Evolutionary conservation across 2,329 filamentous ascomycete species (phyloP).

Genomic region (Pestalotiopsis sp.): DNA sequence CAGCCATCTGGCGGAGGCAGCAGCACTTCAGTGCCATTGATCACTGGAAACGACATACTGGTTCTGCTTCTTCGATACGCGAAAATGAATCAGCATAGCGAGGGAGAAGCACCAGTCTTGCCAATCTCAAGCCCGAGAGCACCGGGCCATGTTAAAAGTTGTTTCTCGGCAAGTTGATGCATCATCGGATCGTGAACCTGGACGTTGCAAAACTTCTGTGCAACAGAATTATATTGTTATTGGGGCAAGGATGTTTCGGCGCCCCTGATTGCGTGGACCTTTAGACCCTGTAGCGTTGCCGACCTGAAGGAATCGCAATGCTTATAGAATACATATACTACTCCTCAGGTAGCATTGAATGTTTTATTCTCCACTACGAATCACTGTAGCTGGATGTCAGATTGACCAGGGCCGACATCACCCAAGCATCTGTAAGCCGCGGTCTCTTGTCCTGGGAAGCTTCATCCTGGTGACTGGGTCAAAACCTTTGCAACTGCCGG

Average conservation of each 20-base stretch:
- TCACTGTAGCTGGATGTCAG: neutral
- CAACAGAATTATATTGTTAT: neutral
- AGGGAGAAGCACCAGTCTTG: too few relatives aligned
- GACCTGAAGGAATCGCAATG: neutral
- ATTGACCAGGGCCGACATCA: too few relatives aligned
- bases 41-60: conserved; percentile 4
- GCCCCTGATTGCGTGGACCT: neutral
- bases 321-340: neutral
- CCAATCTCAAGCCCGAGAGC: too few relatives aligned
- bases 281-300: neutral
- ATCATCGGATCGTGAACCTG: neutral
- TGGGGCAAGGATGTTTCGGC: neutral
- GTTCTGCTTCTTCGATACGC: neutral
- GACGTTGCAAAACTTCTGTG: neutral
- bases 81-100: too few relatives aligned
- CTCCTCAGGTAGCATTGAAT: neutral
- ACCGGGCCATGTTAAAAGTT: neutral
- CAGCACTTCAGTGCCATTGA: conserved; percentile 7
- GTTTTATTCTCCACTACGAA: neutral
- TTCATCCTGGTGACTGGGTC: too few relatives aligned
- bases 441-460: too few relatives aligned
- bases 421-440: too few relatives aligned
- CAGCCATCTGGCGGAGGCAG: conserved; percentile 7
- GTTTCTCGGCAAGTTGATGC: neutral
- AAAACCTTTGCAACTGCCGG: too few relatives aligned